Conservation (phyloP, 1,284 basidiomycete genomes). For the Rhodotorula sp. region DNA sequence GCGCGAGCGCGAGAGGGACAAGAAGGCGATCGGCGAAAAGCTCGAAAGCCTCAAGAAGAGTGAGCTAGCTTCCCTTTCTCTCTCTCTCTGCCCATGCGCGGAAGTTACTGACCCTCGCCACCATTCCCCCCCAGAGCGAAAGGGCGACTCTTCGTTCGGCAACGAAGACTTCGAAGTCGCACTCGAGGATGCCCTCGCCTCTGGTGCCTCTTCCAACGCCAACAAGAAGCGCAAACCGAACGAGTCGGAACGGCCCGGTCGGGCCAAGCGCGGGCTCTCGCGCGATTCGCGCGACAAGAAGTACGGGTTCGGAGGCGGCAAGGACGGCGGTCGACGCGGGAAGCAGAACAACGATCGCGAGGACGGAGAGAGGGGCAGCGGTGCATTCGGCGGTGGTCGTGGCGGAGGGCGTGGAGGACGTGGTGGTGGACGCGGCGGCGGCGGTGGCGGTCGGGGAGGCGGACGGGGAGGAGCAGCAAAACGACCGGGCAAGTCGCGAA, state of each 20-base stretch:
- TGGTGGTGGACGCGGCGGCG: constrained; percentile 47
- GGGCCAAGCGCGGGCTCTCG: constrained; percentile 53
- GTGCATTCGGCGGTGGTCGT: constrained; percentile 47
- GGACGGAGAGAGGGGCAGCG: constrained; percentile 42
- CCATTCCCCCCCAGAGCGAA: constrained; percentile 37
- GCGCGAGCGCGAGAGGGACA: constrained; percentile 67
- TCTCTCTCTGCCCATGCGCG: neutral
- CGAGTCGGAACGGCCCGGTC: constrained; percentile 44
- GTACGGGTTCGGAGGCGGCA: constrained; percentile 63
- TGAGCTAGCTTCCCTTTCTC: constrained; percentile 51
- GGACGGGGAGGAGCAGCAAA: constrained; percentile 49
- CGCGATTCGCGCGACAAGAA: constrained; percentile 72
- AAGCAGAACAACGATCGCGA: constrained; percentile 68
- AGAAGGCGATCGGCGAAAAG: constrained; percentile 83
- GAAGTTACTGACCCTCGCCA: too few species aligned
- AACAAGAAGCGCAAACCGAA: constrained; percentile 51
- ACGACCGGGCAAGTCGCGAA: constrained; percentile 46
- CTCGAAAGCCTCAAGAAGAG: constrained; percentile 83
- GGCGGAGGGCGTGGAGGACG: constrained; percentile 50
- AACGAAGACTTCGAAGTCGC: constrained; percentile 69
- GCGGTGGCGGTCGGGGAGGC: constrained; percentile 34
- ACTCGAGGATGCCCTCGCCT: constrained; percentile 77
- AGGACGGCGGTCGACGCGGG: constrained; percentile 48
- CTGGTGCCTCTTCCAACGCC: constrained; percentile 55
- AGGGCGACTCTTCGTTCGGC: constrained; percentile 68